Base-by-base conservation (phyloP, 805 yeast genomes). In the Teunomyces pallodes region DNA sequence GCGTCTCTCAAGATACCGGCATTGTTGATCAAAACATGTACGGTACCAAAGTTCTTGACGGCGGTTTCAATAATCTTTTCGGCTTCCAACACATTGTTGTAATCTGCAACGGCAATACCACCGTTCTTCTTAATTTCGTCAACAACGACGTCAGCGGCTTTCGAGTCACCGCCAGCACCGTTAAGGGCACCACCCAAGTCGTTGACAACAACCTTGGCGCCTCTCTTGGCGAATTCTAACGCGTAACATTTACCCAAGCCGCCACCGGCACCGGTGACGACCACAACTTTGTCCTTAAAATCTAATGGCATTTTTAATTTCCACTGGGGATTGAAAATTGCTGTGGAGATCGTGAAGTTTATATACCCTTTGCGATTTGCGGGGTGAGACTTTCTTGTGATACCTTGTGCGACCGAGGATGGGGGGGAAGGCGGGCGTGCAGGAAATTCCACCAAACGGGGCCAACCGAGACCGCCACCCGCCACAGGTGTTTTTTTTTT, bases 221-320 rank as follows among this genome's bases (percentile, higher is more conserved):
- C 98, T 56, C 96, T 79, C 50, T 82, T 74, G 38, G 96, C 98
- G 69, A 79, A 92, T 57, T 86, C 90, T 29, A 90, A 71, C 4
- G 97, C 96, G 68, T 92, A 92, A 43, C 83, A 83, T 59, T 79
- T 87, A 20, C 99, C 99, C 40, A 92, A 79, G 14, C 98, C 99
- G 57, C 97, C 98, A 54, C 99, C 99, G 42, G 97, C 94, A 30
- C 99, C 99, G 43, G 97, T 92, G 64, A 92, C 83, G 49, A 92
- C 83, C 30, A 92, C 97, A 39, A 92, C 97, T 66, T 87, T 85
- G 58, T 84, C 90, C 60, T 88, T 86, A 61, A 85, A 89, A 32
- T 74, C 66, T 52, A 68, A 57, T 60, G 43, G 35, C 43, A 41
- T 41, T 16, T 38, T 20, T 38, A 17, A 10, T 32, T 13, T 38